These are phyloP conservation scores for Penicillium nordicum DNA, from an alignment of 2,329 filamentous ascomycete species.

Conservation along the genomic window DNA sequence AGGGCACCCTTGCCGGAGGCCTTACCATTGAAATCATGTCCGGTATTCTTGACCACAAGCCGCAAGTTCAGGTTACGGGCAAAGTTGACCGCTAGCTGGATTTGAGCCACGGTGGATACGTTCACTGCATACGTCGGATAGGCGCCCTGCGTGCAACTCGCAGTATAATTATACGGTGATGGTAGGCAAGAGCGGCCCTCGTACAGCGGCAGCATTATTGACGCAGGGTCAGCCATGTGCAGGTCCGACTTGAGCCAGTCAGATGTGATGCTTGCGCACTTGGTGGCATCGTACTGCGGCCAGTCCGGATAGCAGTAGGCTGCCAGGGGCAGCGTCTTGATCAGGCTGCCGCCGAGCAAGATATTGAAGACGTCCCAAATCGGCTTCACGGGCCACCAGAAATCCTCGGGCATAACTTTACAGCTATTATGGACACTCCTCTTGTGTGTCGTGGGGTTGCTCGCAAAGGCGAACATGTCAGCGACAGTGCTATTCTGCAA, in stretches of 20 bases:
- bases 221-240: conserved; percentile 17
- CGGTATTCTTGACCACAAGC: conserved; percentile 42
- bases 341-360: conserved; percentile 34
- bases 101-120: conserved; percentile 28
- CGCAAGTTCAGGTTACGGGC: conserved; percentile 27
- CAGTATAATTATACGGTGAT: conserved; percentile 11
- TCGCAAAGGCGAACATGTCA: conserved; percentile 34
- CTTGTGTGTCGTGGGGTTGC: conserved; percentile 1
- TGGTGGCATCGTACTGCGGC: conserved; percentile 30
- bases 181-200: conserved; percentile 22
- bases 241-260: conserved; percentile 26
- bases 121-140: conserved; percentile 33
- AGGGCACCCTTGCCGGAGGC: conserved; percentile 55
- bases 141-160: conserved; percentile 25
- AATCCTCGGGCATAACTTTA: conserved; percentile 24
- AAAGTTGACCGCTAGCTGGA: conserved; percentile 29
- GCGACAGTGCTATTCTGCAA: conserved; percentile 28
- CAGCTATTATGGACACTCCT: conserved; percentile 43
- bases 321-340: conserved; percentile 34
- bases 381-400: conserved; percentile 15
- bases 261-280: conserved; percentile 28
- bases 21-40: conserved; percentile 49
- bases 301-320: conserved; percentile 35
- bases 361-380: conserved; percentile 34
- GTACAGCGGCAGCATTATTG: conserved; percentile 21